Percentiles rank a stretch among this genome's conserved stretches.
Evolutionary conservation across 1,139 yeast genomes (phyloP).

Genomic region (Candida neerlandica): DNA sequence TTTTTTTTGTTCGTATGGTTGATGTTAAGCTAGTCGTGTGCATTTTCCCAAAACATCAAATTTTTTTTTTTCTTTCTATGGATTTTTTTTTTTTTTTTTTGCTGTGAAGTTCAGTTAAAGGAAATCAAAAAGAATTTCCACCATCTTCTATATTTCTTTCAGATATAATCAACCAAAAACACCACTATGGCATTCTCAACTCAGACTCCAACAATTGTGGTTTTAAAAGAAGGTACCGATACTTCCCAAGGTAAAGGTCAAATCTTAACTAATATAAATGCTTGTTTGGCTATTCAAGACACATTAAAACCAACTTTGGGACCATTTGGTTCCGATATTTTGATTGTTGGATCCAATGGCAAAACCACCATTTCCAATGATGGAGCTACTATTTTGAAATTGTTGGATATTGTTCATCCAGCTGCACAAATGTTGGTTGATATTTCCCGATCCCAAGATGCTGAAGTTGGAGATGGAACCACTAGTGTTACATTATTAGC

Average conservation of each 20-base stretch:
- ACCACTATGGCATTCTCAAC: constrained; percentile 76
- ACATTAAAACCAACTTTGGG: constrained; percentile 94
- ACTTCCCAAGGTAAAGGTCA: constrained; percentile 96
- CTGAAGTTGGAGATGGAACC: constrained; percentile 99
- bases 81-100: constrained; percentile 4
- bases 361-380: constrained; percentile 95
- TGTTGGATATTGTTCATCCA: constrained; percentile 95
- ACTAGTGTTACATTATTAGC: constrained; percentile 94
- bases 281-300: constrained; percentile 96
- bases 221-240: constrained; percentile 96
- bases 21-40: constrained; percentile 6
- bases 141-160: constrained; percentile 2
- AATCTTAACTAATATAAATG: constrained; percentile 91
- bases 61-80: constrained; percentile 4
- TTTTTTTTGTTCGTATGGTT: not conserved
- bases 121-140: constrained; percentile 4
- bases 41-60: not conserved
- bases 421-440: constrained; percentile 96
- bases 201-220: constrained; percentile 96
- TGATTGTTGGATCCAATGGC: constrained; percentile 81
- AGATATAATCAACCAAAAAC: not conserved
- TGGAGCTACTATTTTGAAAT: constrained; percentile 93
- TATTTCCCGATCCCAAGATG: constrained; percentile 94
- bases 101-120: not conserved
- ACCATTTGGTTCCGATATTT: constrained; percentile 94